Base-by-base conservation (phyloP, 2,329 filamentous ascomycete species). In the Albifimbria verrucaria region DNA sequence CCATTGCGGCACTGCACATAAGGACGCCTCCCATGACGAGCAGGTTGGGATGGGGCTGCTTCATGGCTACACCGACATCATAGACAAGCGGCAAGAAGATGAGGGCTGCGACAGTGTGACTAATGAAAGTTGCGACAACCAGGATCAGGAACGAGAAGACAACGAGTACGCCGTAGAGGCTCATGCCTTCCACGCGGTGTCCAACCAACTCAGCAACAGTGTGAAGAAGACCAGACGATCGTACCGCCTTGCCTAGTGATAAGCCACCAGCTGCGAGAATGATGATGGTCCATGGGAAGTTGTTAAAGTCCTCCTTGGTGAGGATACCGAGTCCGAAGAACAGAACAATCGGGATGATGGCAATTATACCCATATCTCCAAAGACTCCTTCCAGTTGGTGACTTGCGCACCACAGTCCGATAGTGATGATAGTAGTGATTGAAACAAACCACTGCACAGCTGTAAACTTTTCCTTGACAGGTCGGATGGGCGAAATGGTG, bases 281-380 rank as follows among this genome's bases (percentile, higher is more conserved):
- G 72, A 99, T 97, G 72, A 99, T 99, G 20, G 95, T 99, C 94
- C 94, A 99, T 39, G 97, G 88, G 72, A 99, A 99, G 72, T 99
- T 99, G 78, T 99, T 99, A 69, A 99, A 99, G 73, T 99, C 94
- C 72, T 97, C 94, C 73, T 97, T 99, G 48, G 92, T 97, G 26
- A 99, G 79, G 60, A 97, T 93, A 11, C 94, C 94, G 2, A 92
- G 92, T 51, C 94, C 94, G 64, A 99, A 99, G 80, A 99, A 99
- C 42, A 97, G 79, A 3, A 96, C 89, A 49, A 99, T 88, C 6
- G 94, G 94, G 55, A 99, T 91, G 66, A 99, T 96, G 54, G 94
- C 95, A 42, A 99, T 89, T 50, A 99, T 92, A 50, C 94, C 94
- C 94, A 99, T 99, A 67, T 99, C 93, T 51, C 94, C 94, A 65